Evolutionary conservation across 495 filamentous ascomycete species (phyloP).

Genomic region (Parathielavia hyrcaniae): DNA sequence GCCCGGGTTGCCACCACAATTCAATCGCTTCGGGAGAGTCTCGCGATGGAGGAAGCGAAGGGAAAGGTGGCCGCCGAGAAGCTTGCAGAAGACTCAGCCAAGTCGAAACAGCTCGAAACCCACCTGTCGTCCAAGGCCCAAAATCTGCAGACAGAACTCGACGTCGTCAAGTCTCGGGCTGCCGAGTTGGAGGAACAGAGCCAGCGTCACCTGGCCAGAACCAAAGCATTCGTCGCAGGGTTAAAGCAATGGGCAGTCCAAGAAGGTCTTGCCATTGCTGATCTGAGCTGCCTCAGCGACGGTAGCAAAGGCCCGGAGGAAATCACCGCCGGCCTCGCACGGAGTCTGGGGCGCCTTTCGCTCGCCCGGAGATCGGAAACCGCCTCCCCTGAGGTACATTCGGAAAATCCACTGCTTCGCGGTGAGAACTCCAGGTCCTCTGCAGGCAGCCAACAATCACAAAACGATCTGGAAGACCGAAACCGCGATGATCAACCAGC

Average conservation of each 20-base stretch:
- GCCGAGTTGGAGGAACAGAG: conserved; percentile 8
- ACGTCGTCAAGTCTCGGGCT: neutral
- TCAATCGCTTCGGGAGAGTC: conserved; percentile 6
- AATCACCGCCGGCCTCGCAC: neutral
- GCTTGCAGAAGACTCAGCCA: neutral
- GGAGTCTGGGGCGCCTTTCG: neutral
- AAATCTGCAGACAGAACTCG: conserved; percentile 13
- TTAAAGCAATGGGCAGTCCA: conserved; percentile 17
- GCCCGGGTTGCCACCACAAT: conserved; percentile 14
- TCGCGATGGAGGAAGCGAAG: conserved; percentile 12
- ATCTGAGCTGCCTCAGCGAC: conserved; percentile 1
- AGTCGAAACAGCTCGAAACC: neutral
- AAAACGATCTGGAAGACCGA: neutral
- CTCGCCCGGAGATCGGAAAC: neutral
- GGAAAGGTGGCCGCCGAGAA: conserved; percentile 1
- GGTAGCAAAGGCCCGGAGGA: conserved; percentile 1
- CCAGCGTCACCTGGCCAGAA: neutral
- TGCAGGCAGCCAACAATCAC: neutral
- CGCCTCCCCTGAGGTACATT: neutral
- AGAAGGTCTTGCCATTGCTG: neutral
- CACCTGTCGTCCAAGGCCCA: neutral
- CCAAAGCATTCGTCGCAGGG: conserved; percentile 5
- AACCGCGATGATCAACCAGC: neutral
- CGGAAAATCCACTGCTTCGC: neutral
- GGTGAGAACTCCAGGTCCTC: neutral